Conservation (phyloP, 2,329 filamentous ascomycete species). For the Taxawa tesnikishii region DNA sequence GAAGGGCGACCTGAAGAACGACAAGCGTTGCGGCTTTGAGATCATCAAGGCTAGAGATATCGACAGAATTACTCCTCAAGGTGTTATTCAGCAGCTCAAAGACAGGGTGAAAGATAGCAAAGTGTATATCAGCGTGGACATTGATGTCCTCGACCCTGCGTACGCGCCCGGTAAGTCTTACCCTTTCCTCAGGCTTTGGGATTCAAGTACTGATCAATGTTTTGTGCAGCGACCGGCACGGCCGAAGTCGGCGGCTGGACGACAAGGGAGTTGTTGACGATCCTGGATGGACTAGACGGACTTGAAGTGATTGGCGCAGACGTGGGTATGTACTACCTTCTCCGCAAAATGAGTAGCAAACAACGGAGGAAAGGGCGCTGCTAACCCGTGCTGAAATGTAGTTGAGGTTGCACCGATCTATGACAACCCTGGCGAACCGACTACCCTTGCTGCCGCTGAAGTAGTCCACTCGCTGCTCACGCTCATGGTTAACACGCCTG, state of each 20-base stretch:
- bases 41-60: slow-evolving; percentile 44
- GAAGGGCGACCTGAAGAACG: slow-evolving; percentile 42
- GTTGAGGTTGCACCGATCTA: slow-evolving; percentile 51
- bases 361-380: too few relatives aligned
- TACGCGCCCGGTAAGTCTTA: slow-evolving; percentile 32
- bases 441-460: slow-evolving; percentile 42
- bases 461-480: slow-evolving; percentile 38
- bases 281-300: slow-evolving; percentile 46
- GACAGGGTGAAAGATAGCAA: slow-evolving; percentile 37
- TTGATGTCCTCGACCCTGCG: slow-evolving; percentile 44
- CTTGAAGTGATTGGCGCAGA: slow-evolving; percentile 48
- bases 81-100: slow-evolving; percentile 36
- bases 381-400: background rate
- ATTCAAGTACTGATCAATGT: too few relatives aligned
- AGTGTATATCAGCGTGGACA: slow-evolving; percentile 46
- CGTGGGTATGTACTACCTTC: slow-evolving; percentile 24
- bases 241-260: slow-evolving; percentile 51
- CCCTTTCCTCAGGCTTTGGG: background rate
- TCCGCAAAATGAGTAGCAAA: too few relatives aligned
- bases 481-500: slow-evolving; percentile 29
- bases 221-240: slow-evolving; percentile 41
- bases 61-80: slow-evolving; percentile 34
- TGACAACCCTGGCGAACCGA: slow-evolving; percentile 48
- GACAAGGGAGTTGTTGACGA: slow-evolving; percentile 45
- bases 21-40: slow-evolving; percentile 46